These are phyloP conservation scores for Kodamaea sp. DNA, from an alignment of 1,139 yeast species.

Conservation along the genomic window DNA sequence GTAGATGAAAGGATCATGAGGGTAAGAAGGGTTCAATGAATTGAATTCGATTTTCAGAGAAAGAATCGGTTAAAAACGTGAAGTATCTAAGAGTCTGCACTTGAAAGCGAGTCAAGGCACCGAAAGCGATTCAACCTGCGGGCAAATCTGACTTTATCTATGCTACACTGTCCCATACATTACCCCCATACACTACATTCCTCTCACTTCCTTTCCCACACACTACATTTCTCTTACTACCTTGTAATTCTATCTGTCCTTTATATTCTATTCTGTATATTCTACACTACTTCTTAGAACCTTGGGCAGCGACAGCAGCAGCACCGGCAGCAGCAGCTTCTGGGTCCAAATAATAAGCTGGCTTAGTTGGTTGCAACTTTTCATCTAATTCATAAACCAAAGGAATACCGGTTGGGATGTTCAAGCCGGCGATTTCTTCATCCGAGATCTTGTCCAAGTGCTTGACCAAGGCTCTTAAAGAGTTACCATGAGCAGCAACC, in stretches of 20 bases:
- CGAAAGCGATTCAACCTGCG: too few species aligned
- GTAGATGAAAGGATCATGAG: too few species aligned
- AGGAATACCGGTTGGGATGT: conserved; percentile 99
- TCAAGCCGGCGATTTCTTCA: conserved; percentile 86
- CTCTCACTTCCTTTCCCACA: not conserved
- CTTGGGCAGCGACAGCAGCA: conserved; percentile 98
- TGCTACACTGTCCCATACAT: too few species aligned
- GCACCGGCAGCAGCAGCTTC: conserved; percentile 99
- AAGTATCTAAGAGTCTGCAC: too few species aligned
- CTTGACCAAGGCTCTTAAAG: conserved; percentile 94
- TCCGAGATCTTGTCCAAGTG: conserved; percentile 94
- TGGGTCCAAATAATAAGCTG: conserved; percentile 96
- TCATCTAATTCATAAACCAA: conserved; percentile 94
- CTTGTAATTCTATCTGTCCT: not conserved
- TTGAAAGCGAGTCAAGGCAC: too few species aligned
- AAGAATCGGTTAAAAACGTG: too few species aligned
- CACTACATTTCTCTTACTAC: not conserved
- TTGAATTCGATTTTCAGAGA: too few species aligned
- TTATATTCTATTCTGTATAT: not conserved
- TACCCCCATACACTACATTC: too few species aligned
- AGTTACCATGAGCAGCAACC: conserved; percentile 98
- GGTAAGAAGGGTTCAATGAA: too few species aligned
- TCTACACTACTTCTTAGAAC: conserved; percentile 45
- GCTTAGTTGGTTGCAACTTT: conserved; percentile 83
- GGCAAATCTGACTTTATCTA: too few species aligned